Evolutionary conservation across 225 moss, liverwort and hornwort species (phyloP).

Genomic region (Pleurozium schreberi): DNA sequence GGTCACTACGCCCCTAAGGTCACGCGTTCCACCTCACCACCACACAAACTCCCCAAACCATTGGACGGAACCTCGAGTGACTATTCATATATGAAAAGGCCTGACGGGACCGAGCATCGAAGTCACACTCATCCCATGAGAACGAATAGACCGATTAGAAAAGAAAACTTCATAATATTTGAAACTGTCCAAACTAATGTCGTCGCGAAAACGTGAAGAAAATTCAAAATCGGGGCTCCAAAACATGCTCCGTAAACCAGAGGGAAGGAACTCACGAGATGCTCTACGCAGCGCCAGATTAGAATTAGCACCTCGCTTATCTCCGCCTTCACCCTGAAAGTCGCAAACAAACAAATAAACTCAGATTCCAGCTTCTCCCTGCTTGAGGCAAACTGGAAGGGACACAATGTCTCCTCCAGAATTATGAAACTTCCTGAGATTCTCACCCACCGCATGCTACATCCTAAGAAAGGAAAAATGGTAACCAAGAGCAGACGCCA

Average conservation of each 20-base stretch:
- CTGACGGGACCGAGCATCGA: neutral
- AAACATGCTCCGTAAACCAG: neutral
- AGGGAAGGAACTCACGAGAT: constrained; percentile 23
- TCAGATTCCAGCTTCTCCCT: neutral
- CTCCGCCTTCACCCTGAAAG: constrained; percentile 29
- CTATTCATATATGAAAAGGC: neutral
- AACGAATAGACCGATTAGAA: neutral
- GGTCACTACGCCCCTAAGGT: neutral
- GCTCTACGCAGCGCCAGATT: constrained; percentile 24
- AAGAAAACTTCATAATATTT: neutral
- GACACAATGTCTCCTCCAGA: neutral
- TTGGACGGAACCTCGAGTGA: neutral
- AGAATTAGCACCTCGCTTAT: constrained; percentile 26
- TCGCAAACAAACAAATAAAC: neutral
- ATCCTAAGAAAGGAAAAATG: neutral
- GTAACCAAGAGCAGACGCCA: neutral
- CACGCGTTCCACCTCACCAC: too few species aligned
- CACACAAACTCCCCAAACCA: neutral
- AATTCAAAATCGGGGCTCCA: neutral
- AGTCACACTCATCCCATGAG: neutral
- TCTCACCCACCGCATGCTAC: neutral
- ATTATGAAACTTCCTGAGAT: neutral
- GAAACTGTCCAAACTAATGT: neutral
- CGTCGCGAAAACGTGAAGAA: neutral
- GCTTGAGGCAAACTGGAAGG: too few species aligned